phyloP scores from a whole-genome alignment of 2,329 filamentous ascomycete species.

The Cylindrodendrum hubeiense region DNA sequence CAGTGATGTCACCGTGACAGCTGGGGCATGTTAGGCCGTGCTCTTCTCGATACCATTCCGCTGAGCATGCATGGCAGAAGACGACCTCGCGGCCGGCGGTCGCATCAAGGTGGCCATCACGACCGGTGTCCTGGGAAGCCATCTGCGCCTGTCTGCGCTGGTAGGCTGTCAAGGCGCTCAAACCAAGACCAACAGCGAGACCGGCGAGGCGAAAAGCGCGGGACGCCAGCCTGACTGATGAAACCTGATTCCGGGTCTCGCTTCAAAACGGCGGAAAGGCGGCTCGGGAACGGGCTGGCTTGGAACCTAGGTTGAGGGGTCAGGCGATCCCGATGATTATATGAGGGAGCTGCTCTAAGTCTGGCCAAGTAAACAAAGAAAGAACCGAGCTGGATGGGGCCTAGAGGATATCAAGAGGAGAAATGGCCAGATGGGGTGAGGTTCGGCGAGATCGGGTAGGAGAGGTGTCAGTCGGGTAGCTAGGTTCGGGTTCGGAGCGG shows the following conservation, averaged over 20 bases:
- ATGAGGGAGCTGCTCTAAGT: not conserved
- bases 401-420: conserved; percentile 1
- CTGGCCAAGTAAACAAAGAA: not conserved
- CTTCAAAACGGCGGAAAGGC: conserved; percentile 11
- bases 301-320: not conserved
- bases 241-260: conserved; percentile 3
- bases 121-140: conserved; percentile 45
- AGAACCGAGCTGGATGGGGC: not conserved
- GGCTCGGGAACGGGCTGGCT: conserved; percentile 15
- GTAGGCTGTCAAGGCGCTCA: conserved; percentile 68
- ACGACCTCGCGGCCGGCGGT: conserved; percentile 75
- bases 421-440: conserved; percentile 3
- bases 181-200: conserved; percentile 69
- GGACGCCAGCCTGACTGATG: conserved; percentile 64
- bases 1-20: conserved; percentile 84
- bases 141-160: conserved; percentile 61
- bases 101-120: conserved; percentile 61
- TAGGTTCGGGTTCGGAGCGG: not conserved
- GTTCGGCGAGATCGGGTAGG: not conserved
- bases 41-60: conserved; percentile 85
- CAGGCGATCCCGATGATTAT: not conserved
- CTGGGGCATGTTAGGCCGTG: conserved; percentile 77
- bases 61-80: conserved; percentile 84
- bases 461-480: not conserved
- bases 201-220: conserved; percentile 66